Base-by-base conservation (phyloP, 306 rosid species). In the Datisca glomerata region DNA sequence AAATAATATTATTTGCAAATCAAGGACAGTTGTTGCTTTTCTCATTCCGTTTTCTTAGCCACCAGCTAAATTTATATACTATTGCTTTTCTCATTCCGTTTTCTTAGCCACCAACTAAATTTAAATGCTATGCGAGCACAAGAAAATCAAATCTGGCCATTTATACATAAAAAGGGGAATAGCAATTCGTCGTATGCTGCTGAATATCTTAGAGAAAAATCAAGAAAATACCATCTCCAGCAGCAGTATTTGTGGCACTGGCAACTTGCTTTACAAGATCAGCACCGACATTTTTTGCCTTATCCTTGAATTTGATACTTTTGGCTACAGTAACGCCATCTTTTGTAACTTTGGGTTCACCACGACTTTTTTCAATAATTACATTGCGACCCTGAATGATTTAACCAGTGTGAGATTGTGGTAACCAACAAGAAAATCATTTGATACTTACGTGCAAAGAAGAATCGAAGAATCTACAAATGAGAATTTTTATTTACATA, bases 311-410 rank as follows among this genome's bases (percentile, higher is more conserved):
- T 9, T 57, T 64, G 67, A 89, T 75, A 59, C 93, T 89, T 71
- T 58, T 89, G 19, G 97, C 97, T 6, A 87, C 93, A 20, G 97
- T 87, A 18, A 82, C 93, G 20, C 97, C 97, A 54, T 87, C 97
- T 74, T 82, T 87, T 2, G 94, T 87, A 39, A 87, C 54, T 71
- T 80, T 60, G 1, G 94, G 94, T 27, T 58, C 55, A 43, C 75
- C 69, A 14, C 14, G 69, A 39, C 59, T 65, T 56, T 28, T 55
- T 56, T 87, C 97, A 24, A 87, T 87, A 39, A 89, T 77, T 56
- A 89, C 97, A 72, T 72, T 74, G 43, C 91, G 97, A 56, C 97
- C 97, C 95, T 83, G 47, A 53, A 45, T 43, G n/a, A n/a, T n/a
- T n/a, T n/a, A n/a, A n/a, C n/a, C n/a, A n/a, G n/a, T n/a, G n/a